phyloP scores from a whole-genome alignment of 2,329 filamentous ascomycete genomes.

The Nemania serpens region DNA sequence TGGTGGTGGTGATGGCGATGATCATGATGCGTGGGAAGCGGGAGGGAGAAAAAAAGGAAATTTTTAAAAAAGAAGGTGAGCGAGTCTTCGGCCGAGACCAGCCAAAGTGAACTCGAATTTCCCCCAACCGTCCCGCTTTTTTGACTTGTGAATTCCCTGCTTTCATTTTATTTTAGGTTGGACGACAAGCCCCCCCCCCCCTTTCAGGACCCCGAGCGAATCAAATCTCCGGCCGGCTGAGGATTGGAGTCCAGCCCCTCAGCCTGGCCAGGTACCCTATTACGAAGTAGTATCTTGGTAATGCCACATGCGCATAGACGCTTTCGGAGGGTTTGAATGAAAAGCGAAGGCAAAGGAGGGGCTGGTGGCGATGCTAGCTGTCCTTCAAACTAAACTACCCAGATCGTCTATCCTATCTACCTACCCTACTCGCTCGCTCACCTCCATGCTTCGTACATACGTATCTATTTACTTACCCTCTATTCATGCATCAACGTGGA shows the following conservation, averaged over 20 bases:
- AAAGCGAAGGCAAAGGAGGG: not conserved
- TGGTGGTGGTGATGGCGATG: not conserved
- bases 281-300: not conserved
- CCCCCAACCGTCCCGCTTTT: too few species aligned
- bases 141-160: too few species aligned
- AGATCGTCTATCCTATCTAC: too few species aligned
- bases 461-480: too few species aligned
- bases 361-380: not conserved
- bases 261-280: not conserved
- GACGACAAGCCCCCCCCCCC: too few species aligned
- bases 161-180: too few species aligned
- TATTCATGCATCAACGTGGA: conserved; percentile 13
- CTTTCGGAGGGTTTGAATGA: conserved; percentile 27
- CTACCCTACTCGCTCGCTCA: too few species aligned
- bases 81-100: too few species aligned
- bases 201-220: conserved; percentile 29
- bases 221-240: conserved; percentile 30
- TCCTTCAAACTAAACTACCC: too few species aligned
- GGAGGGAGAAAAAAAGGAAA: not conserved
- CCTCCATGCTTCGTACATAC: too few species aligned
- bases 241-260: conserved; percentile 7
- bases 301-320: conserved; percentile 37
- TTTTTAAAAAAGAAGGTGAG: not conserved
- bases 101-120: too few species aligned
- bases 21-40: not conserved